Base-by-base conservation (phyloP, 257 asterid species). In the Solanum clarkiae region DNA sequence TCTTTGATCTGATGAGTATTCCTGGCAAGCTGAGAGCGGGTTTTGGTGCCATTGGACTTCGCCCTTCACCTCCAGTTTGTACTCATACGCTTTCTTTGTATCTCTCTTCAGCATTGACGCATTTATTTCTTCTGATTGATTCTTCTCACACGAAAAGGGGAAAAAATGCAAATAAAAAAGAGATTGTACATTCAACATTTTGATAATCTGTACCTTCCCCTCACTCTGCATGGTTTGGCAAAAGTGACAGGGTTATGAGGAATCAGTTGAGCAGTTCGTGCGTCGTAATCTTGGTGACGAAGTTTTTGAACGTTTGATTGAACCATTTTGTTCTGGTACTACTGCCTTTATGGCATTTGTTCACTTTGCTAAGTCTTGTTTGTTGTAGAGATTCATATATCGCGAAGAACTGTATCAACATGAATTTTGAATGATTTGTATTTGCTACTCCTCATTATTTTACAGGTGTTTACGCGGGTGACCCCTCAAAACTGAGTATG, bases 261-360 rank as follows among this genome's bases (percentile, higher is more conserved):
- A 96, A 87, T 93, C 99, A 47, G 97, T 96, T 80, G 99, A 96
- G 88, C 93, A 96, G 90, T 96, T 96, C 85, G 98, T 96, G 65
- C 94, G 97, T 87, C 97, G 99, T 15, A 96, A 96, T 91, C 98
- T 96, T 36, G 99, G 99, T 1, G 90, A 54, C 40, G 98, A 96
- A 89, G 98, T 96, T 82, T 96, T 96, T 89, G 98, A 96, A 87
- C 98, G 99, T 84, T 88, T 96, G 88, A 96, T 96, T 44, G 99
- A 96, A 90, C 99, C 99, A 20, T 96, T 96, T 88, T 96, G 99
- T 90, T 95, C 99, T 51, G 99, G 99, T 95, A 92, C 42, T 74
- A 74, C 32, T 72, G 12, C 36, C 45, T 26, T 65, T 70, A 10
- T 9, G 16, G 60, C 44, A 77, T 77, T 24, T 49, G 47, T 77